These are phyloP conservation scores for Emergomyces africanus DNA, from an alignment of 2,329 filamentous ascomycete genomes.

Conservation along the genomic window DNA sequence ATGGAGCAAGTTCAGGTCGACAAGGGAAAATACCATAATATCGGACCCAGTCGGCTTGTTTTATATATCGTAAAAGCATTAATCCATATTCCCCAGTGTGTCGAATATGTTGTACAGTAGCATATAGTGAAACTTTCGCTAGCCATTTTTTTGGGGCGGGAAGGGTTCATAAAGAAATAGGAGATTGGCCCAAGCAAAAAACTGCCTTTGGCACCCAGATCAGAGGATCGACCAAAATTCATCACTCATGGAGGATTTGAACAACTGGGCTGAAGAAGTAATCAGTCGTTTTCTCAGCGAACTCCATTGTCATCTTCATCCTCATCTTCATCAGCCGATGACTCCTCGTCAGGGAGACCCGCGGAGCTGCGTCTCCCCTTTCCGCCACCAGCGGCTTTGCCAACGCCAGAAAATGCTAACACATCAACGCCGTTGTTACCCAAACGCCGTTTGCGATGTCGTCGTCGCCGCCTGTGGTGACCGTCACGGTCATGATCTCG, in stretches of 20 bases:
- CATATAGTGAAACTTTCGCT: background rate
- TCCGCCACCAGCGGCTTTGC: slow-evolving; percentile 20
- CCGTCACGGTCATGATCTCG: slow-evolving; percentile 26
- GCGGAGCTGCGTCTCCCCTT: slow-evolving; percentile 18
- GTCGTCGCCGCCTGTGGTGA: slow-evolving; percentile 24
- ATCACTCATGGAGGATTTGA: background rate
- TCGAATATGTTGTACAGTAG: background rate
- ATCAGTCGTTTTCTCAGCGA: slow-evolving; percentile 33
- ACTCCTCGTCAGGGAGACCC: slow-evolving; percentile 38
- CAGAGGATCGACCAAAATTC: background rate
- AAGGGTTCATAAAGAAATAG: background rate
- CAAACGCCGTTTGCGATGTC: slow-evolving; percentile 21
- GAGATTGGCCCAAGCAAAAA: background rate
- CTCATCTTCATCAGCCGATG: slow-evolving; percentile 48
- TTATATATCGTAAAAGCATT: background rate
- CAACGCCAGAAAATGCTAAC: slow-evolving; percentile 32
- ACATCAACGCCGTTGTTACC: slow-evolving; percentile 22
- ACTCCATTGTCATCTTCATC: slow-evolving; percentile 52
- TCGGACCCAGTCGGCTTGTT: background rate
- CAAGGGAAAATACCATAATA: background rate
- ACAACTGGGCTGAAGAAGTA: background rate
- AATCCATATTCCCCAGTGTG: background rate
- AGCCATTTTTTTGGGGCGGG: background rate
- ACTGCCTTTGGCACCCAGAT: background rate
- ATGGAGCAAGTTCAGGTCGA: background rate